A percentile compares a stretch with the other conserved stretches of the same genome.
These are phyloP conservation scores for Parathielavia hyrcaniae DNA, from an alignment of 495 filamentous ascomycete species.

Conservation along the genomic window DNA sequence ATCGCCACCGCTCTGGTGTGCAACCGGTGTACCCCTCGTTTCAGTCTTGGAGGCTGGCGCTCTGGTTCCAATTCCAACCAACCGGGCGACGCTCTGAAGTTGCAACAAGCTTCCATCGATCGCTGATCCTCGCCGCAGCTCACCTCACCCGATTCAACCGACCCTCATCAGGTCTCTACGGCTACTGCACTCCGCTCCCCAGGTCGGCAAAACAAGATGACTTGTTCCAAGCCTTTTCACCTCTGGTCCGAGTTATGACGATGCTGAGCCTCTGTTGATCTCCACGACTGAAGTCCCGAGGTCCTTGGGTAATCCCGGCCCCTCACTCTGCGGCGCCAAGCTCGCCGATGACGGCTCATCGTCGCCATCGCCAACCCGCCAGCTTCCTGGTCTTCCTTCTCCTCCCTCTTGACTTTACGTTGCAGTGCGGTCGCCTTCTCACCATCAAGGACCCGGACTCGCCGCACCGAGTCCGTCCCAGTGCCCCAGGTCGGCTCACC, in stretches of 20 bases:
- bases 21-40: no score
- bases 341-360: slow-evolving; percentile 3
- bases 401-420: background rate
- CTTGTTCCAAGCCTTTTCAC: slow-evolving; percentile 19
- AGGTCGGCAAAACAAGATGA: slow-evolving; percentile 20
- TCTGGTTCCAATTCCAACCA: background rate
- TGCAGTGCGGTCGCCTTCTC: slow-evolving; percentile 8
- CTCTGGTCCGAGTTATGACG: slow-evolving; percentile 27
- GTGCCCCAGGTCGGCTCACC: slow-evolving; percentile 18
- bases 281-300: slow-evolving; percentile 12
- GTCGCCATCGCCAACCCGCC: background rate
- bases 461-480: slow-evolving; percentile 10
- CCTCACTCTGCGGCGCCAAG: slow-evolving; percentile 12
- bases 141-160: background rate
- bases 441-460: slow-evolving; percentile 14
- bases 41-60: no score
- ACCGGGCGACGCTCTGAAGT: background rate
- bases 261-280: slow-evolving; percentile 26
- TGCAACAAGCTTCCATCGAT: slow-evolving; percentile 1
- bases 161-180: background rate
- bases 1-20: no score
- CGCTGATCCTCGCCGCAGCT: slow-evolving; percentile 3
- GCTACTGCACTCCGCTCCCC: background rate
- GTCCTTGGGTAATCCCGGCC: background rate
- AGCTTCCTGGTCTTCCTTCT: background rate